Evolutionary conservation across 768 basidiomycete genomes (phyloP).

Genomic region (Suillus tomentosus): DNA sequence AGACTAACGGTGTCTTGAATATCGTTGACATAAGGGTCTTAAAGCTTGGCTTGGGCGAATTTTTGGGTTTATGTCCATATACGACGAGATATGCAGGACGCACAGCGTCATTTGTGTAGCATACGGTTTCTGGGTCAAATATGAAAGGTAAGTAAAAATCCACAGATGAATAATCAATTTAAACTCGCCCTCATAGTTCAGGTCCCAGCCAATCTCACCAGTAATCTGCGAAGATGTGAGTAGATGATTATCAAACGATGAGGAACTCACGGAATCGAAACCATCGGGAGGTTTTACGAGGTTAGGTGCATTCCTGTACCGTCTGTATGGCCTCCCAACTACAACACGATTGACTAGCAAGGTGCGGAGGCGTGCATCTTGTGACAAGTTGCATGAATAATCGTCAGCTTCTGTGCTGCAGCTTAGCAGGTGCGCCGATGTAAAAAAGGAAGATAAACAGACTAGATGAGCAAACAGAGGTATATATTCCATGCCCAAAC

Average conservation of each 20-base stretch:
- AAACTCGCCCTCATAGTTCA: conserved; percentile 56
- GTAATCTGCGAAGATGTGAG: conserved; percentile 43
- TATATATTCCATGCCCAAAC: conserved; percentile 73
- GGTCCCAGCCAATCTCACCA: conserved; percentile 62
- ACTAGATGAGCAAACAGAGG: conserved; percentile 69
- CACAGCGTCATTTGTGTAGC: conserved; percentile 66
- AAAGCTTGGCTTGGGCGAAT: conserved; percentile 20
- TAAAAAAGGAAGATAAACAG: conserved; percentile 21
- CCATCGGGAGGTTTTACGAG: conserved; percentile 55
- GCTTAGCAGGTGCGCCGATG: neutral
- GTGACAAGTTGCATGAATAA: conserved; percentile 49
- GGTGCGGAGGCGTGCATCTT: conserved; percentile 46
- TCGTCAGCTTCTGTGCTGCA: conserved; percentile 61
- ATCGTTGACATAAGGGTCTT: conserved; percentile 30
- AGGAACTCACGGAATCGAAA: conserved; percentile 54
- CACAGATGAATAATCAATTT: neutral
- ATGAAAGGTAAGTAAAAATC: neutral
- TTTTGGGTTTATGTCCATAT: conserved; percentile 43
- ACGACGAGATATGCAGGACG: conserved; percentile 68
- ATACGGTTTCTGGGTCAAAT: conserved; percentile 52
- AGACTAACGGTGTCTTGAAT: conserved; percentile 35
- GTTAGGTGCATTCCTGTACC: conserved; percentile 48
- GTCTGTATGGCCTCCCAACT: conserved; percentile 58
- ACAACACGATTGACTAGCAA: conserved; percentile 62
- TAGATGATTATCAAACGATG: neutral